Evolutionary conservation across 495 filamentous ascomycete species (phyloP).

Genomic region (Pseudotulostoma volvatum): DNA sequence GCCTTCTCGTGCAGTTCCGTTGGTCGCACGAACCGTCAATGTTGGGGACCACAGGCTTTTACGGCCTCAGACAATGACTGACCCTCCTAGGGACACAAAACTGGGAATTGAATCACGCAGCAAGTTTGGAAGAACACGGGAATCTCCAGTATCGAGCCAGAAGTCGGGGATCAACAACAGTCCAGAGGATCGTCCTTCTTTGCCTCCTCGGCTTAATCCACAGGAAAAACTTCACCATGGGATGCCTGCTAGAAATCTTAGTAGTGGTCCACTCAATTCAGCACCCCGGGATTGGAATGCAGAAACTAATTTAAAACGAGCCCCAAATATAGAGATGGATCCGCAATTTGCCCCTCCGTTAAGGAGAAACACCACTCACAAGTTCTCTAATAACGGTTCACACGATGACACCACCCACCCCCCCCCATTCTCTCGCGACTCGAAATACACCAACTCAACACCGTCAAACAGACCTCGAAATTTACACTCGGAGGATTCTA

Average conservation of each 20-base stretch:
- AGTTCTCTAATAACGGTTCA: not conserved
- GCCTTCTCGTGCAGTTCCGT: not conserved
- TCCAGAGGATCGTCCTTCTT: conserved; percentile 1
- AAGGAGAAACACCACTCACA: conserved; percentile 3
- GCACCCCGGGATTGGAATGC: no score
- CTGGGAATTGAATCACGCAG: no score
- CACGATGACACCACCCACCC: conserved; percentile 8
- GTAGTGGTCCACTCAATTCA: no score
- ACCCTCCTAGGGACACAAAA: no score
- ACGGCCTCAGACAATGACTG: no score
- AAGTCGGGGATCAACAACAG: not conserved
- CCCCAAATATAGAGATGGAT: conserved; percentile 1
- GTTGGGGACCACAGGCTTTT: not conserved
- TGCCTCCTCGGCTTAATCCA: conserved; percentile 3
- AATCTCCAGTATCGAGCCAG: not conserved
- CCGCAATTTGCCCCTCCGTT: conserved; percentile 5
- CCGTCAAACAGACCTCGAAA: conserved; percentile 1
- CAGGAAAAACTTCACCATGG: not conserved
- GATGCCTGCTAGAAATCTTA: no score
- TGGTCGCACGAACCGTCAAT: not conserved
- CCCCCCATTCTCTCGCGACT: conserved; percentile 18
- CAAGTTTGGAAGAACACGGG: no score
- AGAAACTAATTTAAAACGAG: not conserved
- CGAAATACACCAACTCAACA: conserved; percentile 4
- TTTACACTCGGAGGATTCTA: conserved; percentile 15